These are phyloP conservation scores for Blastocystis sp. DNA, from an alignment of 352 stramenopile genomes.

Conservation along the genomic window DNA sequence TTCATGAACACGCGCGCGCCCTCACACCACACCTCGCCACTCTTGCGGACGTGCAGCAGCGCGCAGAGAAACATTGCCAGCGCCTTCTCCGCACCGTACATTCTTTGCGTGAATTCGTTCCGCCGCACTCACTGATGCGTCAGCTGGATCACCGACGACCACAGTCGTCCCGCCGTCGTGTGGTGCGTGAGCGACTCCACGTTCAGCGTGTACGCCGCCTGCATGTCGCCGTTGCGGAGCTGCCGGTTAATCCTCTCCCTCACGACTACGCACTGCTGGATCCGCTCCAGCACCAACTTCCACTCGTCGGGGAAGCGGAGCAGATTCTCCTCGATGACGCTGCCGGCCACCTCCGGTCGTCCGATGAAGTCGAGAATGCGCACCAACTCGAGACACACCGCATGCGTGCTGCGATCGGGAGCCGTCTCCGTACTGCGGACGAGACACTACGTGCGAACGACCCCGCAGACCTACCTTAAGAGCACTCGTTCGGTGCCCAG, in stretches of 20 bases:
- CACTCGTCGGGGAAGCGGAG: conserved; percentile 13
- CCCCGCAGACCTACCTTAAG: not conserved
- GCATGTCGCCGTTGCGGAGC: not conserved
- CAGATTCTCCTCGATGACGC: conserved; percentile 3
- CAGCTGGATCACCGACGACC: conserved; percentile 47
- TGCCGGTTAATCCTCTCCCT: not conserved
- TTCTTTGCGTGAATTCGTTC: not conserved
- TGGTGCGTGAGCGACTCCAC: not conserved
- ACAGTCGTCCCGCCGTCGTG: not conserved
- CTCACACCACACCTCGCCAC: conserved; percentile 78
- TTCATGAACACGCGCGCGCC: conserved; percentile 67
- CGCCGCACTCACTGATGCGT: conserved; percentile 4
- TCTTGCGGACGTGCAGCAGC: conserved; percentile 73
- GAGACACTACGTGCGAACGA: not conserved
- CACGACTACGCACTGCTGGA: not conserved
- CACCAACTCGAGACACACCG: conserved; percentile 7
- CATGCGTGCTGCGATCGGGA: not conserved
- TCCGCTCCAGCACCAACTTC: conserved; percentile 15
- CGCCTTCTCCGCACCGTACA: conserved; percentile 64
- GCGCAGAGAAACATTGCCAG: conserved; percentile 61
- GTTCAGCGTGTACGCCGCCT: not conserved
- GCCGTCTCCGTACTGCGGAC: conserved; percentile 26
- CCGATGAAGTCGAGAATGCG: conserved; percentile 40
- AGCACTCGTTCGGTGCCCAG: not conserved
- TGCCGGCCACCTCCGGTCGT: not conserved